Evolutionary conservation across 495 filamentous ascomycete species (phyloP), one percentile per base, ranked within the genome.

Genomic region (Friedmanniomyces endolithicus): DNA sequence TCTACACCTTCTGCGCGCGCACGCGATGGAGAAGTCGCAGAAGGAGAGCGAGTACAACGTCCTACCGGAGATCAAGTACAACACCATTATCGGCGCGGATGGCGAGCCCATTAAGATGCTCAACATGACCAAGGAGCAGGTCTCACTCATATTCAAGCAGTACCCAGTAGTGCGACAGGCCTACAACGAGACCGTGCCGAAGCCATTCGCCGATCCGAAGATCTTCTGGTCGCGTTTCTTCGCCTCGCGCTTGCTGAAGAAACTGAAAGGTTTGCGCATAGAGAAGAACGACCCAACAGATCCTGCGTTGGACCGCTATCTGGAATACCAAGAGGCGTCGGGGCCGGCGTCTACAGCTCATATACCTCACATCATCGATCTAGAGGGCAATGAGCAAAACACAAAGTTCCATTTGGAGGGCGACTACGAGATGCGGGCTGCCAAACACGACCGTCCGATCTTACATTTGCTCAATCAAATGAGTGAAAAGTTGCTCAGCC

Each of bases 191-290:
- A 87, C 86, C 62, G 88, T 96, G 6, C 94, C 92, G 2, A 52
- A 41, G 34, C 86, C 85, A 55, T 77, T 71, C 40, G 86, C 94
- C 63, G 74, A 76, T 52, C 33, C 50, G 1, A 31, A 24, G 16
- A 81, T 84, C 25, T 98, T 97, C 66, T 97, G 90, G 90, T 82
- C 80, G 12, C 77, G 86, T 40, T 98, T 98, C 68, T 97, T 98
- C 70, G 77, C 84, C 61, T 90, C 86, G 65, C 77, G 85, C 43
- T 73, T 98, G 16, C 88, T 86, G 54, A 96, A 95, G 68, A 90
- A 90, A 64, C 72, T 98, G 43, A 87, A 88, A 49, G 92, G 92
- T 29, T 87, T 95, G 69, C 83, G 85, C 33, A 78, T 94, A 22
- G 78, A 78, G 0, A 87, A 88, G 8, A 71, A 72, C 0, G 90